Evolutionary conservation across 768 basidiomycete genomes (phyloP), one percentile per base, ranked within the genome.

Genomic region (Panaeolus papilionaceus): DNA sequence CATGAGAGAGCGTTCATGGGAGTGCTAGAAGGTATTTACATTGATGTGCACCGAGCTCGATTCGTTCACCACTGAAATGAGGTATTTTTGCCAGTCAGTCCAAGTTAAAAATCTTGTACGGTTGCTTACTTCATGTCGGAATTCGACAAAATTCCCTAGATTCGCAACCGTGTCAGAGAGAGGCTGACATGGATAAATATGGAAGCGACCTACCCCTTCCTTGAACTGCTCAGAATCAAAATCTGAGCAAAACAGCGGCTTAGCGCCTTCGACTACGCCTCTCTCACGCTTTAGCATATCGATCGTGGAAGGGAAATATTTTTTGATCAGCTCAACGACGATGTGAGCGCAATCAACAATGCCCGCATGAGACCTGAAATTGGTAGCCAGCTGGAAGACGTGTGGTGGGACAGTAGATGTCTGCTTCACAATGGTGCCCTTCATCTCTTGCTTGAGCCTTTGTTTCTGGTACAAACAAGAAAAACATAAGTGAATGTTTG

Each of bases 321-420:
- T 72, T 16, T 78, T 83, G 14, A 93, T 86, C 1, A 92, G 75
- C n/a, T 88, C 83, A 4, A 93, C 84, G 28, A 92, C 77, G 0
- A 84, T 85, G 63, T 88, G 85, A 0, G 92, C 92, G 70, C 89
- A 91, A 58, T 88, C 81, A n/a, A 93, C 87, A 49, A 93, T 92
- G 2, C 92, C 92, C 0, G 84, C 85, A 71, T 92, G 90, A 0
- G 90, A 92, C 6, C 92, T 85, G 70, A 90, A 92, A 71, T 93
- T 93, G 62, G 84, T 78, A 0, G 83, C 76, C 0, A 93, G 80
- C 68, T 89, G 86, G 72, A 92, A 92, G 0, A 81, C 79, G 28
- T 67, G 72, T 3, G 75, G 74, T 49, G 67, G 68, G 45, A 68
- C 68, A 28, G 40, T 38, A 8, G 51, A 54, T 3, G 33, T 10